Percentiles rank a stretch among this genome's conserved stretches.
Evolutionary conservation across 805 yeast genomes (phyloP).

Genomic region (Isabelozyma rhagii): DNA sequence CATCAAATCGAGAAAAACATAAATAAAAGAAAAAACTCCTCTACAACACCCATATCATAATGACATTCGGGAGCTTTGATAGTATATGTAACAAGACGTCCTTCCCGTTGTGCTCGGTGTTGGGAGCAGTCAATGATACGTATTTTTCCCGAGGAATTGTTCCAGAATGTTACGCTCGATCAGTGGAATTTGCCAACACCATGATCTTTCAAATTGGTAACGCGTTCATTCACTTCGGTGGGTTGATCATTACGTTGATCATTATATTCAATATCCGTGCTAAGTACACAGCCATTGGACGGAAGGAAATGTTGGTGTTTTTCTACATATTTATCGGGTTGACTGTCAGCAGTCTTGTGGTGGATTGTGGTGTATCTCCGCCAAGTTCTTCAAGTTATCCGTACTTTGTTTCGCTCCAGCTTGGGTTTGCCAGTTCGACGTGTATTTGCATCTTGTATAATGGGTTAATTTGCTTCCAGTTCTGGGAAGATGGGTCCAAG

Average conservation of each 20-base stretch:
- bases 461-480: constrained; percentile 80
- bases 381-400: constrained; percentile 75
- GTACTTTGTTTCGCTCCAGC: constrained; percentile 79
- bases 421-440: constrained; percentile 68
- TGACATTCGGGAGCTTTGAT: constrained; percentile 68
- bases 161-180: constrained; percentile 79
- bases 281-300: constrained; percentile 93
- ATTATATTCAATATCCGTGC: constrained; percentile 74
- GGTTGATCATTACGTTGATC: constrained; percentile 60
- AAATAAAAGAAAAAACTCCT: background rate
- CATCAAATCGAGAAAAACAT: background rate
- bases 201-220: constrained; percentile 86
- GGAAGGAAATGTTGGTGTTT: constrained; percentile 78
- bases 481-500: constrained; percentile 92
- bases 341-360: constrained; percentile 65
- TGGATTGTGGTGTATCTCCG: constrained; percentile 91
- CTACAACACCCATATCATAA: constrained; percentile 12
- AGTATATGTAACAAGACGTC: constrained; percentile 64
- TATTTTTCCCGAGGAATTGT: constrained; percentile 56
- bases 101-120: constrained; percentile 75
- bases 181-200: constrained; percentile 87
- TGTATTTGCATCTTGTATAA: constrained; percentile 68
- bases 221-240: constrained; percentile 79
- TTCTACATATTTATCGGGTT: constrained; percentile 59
- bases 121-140: constrained; percentile 47